Base-by-base conservation (phyloP, 495 filamentous ascomycete genomes). In the Astrocystis sublimbata region DNA sequence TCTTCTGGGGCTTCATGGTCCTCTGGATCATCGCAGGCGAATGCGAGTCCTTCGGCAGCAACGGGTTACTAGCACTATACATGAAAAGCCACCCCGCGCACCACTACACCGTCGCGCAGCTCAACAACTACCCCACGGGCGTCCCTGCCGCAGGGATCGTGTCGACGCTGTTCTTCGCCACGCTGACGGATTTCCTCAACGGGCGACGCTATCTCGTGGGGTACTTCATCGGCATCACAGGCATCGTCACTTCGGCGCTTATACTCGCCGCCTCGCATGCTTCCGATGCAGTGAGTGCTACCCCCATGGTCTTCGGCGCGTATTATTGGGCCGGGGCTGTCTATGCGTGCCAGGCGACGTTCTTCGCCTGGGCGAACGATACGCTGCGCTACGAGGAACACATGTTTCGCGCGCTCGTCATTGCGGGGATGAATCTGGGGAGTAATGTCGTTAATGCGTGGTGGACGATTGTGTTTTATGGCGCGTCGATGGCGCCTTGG, bases 401-500 rank as follows among this genome's bases (percentile, higher is more conserved):
- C 17, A 72, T 72, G 70, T 72, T 72, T 28, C 73, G 81, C 33
- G 77, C 76, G 4, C 71, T 83, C 30, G 79, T 84, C 2, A 77
- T 84, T 40, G 80, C 79, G 3, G 78, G 79, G 40, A 85, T 85
- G 81, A 85, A 87, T 61, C 73, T 82, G 68, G 77, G 80, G 6
- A 82, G 76, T 51, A 84, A 83, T 65, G 81, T 81, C 2, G 71
- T 86, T 3, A 81, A 84, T 60, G 80, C 81, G 1, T 86, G 81
- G 81, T 89, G 86, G 86, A 83, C 78, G 47, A 81, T 89, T 26
- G 52, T 89, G 15, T 88, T 89, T 68, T 89, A 88, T 62, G 80
- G 79, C 1, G 83, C 84, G 5, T 71, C 76, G 26, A 76, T 81
- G 68, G 86, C 85, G 43, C 85, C 85, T 13, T 77, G 77, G 67